phyloP scores from a whole-genome alignment of 2,329 filamentous ascomycete genomes.

The Pestalotiopsis sp. region DNA sequence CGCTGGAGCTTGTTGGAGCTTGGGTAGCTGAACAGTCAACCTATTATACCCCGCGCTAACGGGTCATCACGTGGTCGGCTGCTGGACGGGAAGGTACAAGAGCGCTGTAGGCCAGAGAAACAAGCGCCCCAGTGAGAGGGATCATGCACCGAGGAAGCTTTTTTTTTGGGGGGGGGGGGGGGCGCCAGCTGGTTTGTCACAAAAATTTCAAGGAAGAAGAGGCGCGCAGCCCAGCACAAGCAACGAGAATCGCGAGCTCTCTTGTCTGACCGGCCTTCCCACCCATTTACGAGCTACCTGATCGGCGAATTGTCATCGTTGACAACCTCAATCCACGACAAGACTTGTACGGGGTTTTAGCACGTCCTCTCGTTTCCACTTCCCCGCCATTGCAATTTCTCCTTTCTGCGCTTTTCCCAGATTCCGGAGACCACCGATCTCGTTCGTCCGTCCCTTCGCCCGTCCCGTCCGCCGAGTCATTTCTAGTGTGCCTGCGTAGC shows the following conservation, averaged over 20 bases:
- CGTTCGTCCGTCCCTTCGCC: background rate
- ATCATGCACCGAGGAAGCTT: background rate
- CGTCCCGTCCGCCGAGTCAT: slow-evolving; percentile 2
- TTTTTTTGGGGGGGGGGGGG: background rate
- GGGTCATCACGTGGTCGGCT: background rate
- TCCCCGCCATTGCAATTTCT: slow-evolving; percentile 1
- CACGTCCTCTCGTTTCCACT: slow-evolving; percentile 11
- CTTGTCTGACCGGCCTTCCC: background rate
- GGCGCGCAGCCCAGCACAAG: background rate
- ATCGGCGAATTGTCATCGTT: slow-evolving; percentile 1
- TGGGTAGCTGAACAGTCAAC: background rate
- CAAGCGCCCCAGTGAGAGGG: no score
- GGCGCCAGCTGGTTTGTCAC: background rate
- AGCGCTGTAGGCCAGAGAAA: no score
- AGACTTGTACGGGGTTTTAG: background rate
- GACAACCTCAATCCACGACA: slow-evolving; percentile 8
- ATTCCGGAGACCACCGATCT: slow-evolving; percentile 2
- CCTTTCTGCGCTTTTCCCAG: background rate
- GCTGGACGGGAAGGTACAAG: background rate
- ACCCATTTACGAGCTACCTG: background rate
- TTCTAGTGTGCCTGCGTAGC: background rate
- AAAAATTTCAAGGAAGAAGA: background rate
- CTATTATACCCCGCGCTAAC: background rate
- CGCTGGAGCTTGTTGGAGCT: background rate
- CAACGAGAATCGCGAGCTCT: background rate